Percentiles rank a stretch among this genome's conserved stretches.
Evolutionary conservation across 768 basidiomycete species (phyloP).

Genomic region (Tulasnella sp.): DNA sequence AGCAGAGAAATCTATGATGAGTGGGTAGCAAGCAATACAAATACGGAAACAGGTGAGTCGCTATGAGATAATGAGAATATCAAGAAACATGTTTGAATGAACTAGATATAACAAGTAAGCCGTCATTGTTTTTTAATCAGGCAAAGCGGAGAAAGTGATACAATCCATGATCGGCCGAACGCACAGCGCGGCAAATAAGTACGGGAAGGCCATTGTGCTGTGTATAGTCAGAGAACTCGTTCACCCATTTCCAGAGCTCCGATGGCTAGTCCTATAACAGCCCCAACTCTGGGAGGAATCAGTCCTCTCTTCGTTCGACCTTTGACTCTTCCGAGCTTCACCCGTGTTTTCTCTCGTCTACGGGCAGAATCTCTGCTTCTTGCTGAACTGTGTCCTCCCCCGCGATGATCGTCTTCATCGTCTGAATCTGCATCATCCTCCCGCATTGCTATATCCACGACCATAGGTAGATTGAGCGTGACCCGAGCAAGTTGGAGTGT

Average conservation of each 20-base stretch:
- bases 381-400: constrained; percentile 22
- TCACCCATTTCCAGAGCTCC: constrained; percentile 16
- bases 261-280: constrained; percentile 14
- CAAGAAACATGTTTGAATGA: too few relatives aligned
- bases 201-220: too few relatives aligned
- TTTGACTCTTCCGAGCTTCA: constrained; percentile 12
- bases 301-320: constrained; percentile 12
- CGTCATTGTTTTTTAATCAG: too few relatives aligned
- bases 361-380: neutral
- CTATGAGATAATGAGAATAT: too few relatives aligned
- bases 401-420: neutral
- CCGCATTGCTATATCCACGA: constrained; percentile 53
- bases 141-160: too few relatives aligned
- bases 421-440: constrained; percentile 24
- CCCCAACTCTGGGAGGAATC: constrained; percentile 11
- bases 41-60: too few relatives aligned
- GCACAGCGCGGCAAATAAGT: too few relatives aligned
- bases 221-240: constrained; percentile 8
- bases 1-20: too few relatives aligned
- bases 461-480: constrained; percentile 59
- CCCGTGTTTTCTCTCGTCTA: neutral
- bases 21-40: too few relatives aligned
- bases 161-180: too few relatives aligned
- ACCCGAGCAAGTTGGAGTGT: constrained; percentile 68
- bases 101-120: too few relatives aligned